phyloP scores from a whole-genome alignment of 2,329 filamentous ascomycete genomes.

The Madurella fahalii region DNA sequence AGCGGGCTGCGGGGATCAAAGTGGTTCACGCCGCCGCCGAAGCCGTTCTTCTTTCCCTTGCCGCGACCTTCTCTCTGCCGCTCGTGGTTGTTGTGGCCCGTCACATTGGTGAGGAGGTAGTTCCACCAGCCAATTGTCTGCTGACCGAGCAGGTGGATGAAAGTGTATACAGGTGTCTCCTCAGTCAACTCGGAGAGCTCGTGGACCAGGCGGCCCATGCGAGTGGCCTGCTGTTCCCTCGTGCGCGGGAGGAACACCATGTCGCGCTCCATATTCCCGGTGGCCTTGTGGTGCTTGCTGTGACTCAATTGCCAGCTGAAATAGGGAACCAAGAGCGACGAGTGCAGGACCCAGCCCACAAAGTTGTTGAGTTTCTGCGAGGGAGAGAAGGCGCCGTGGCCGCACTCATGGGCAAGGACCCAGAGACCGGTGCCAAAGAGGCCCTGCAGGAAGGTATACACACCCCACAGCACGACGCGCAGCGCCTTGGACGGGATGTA shows the following conservation, averaged over 20 bases:
- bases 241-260: constrained; percentile 99
- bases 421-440: constrained; percentile 91
- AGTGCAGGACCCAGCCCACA: constrained; percentile 75
- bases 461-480: constrained; percentile 60
- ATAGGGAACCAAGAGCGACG: constrained; percentile 66
- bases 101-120: constrained; percentile 89
- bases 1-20: constrained; percentile 84
- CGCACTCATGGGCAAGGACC: constrained; percentile 97
- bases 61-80: constrained; percentile 89
- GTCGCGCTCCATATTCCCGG: constrained; percentile 92
- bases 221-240: constrained; percentile 72
- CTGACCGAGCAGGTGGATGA: constrained; percentile 70
- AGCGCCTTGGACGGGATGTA: constrained; percentile 65
- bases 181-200: constrained; percentile 86
- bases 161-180: constrained; percentile 85
- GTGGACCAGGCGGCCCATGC: constrained; percentile 69
- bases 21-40: constrained; percentile 82
- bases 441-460: constrained; percentile 79
- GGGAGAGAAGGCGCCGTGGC: constrained; percentile 93
- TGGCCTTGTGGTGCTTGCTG: constrained; percentile 99
- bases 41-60: constrained; percentile 84
- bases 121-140: constrained; percentile 90
- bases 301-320: constrained; percentile 99
- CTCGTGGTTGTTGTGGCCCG: constrained; percentile 92
- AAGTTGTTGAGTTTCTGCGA: constrained; percentile 85